phyloP scores from a whole-genome alignment of 2,329 filamentous ascomycete genomes.

The Cadophora malorum region DNA sequence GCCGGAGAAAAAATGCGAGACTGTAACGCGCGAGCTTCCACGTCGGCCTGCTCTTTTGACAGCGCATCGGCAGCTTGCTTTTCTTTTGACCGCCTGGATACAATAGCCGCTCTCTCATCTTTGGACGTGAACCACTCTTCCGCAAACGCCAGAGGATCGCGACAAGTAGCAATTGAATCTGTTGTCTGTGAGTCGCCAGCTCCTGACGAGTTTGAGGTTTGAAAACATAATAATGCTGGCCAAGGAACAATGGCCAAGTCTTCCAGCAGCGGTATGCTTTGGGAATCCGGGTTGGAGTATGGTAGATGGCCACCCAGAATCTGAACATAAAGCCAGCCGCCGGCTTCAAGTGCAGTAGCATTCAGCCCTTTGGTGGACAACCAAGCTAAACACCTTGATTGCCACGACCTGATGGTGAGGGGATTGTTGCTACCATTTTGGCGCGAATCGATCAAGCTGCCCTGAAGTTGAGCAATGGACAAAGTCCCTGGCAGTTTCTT shows the following conservation, averaged over 20 bases:
- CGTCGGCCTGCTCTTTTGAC: conserved; percentile 51
- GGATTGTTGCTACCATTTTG: conserved; percentile 30
- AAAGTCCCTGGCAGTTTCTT: conserved; percentile 31
- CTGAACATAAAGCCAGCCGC: conserved; percentile 46
- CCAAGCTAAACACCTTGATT: conserved; percentile 45
- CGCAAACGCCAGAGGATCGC: conserved; percentile 47
- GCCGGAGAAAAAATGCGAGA: conserved; percentile 60
- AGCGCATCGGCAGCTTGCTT: conserved; percentile 49
- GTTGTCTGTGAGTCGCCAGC: conserved; percentile 24
- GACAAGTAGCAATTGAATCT: conserved; percentile 19
- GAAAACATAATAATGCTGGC: conserved; percentile 45
- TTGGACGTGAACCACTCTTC: conserved; percentile 47
- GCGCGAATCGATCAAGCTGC: conserved; percentile 30
- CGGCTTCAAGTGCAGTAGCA: conserved; percentile 37
- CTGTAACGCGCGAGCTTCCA: conserved; percentile 51
- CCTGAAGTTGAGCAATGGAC: conserved; percentile 34
- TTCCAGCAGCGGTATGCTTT: conserved; percentile 36
- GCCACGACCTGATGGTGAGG: conserved; percentile 41
- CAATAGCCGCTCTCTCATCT: conserved; percentile 51
- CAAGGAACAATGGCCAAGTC: conserved; percentile 44
- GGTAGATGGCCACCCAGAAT: conserved; percentile 36
- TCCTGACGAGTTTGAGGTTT: conserved; percentile 30
- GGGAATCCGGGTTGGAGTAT: conserved; percentile 38
- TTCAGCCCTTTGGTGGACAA: conserved; percentile 42
- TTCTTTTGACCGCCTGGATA: conserved; percentile 58